Percentiles rank a stretch among this genome's conserved stretches.
Conservation (phyloP, 345 rosid genomes). For the Turnera subulata region DNA sequence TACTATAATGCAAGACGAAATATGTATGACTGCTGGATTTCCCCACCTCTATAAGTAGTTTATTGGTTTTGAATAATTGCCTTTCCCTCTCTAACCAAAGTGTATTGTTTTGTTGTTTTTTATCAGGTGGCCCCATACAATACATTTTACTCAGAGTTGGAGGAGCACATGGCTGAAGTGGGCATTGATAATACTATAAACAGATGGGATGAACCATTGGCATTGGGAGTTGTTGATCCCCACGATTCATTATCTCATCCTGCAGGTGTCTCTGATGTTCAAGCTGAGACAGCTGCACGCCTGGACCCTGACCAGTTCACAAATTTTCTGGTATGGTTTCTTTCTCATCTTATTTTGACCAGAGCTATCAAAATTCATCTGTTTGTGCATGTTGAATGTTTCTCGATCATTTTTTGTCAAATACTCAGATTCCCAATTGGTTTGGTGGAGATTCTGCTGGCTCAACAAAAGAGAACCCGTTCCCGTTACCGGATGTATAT, state of each 20-base stretch:
- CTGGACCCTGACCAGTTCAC: constrained; percentile 92
- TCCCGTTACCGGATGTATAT: constrained; percentile 73
- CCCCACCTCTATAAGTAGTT: too few relatives aligned
- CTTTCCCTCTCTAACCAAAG: too few relatives aligned
- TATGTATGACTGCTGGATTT: too few relatives aligned
- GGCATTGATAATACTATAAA: constrained; percentile 76
- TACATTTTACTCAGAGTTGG: constrained; percentile 83
- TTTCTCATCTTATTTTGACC: background rate
- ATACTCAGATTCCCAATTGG: constrained; percentile 88
- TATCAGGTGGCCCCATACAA: constrained; percentile 94
- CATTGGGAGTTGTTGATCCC: constrained; percentile 86
- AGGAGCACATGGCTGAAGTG: constrained; percentile 82
- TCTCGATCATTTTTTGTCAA: background rate
- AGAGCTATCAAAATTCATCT: background rate
- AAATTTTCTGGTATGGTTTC: constrained; percentile 68
- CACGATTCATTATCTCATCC: constrained; percentile 97
- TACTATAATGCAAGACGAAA: too few relatives aligned
- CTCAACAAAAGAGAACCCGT: constrained; percentile 79
- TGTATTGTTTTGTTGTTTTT: background rate
- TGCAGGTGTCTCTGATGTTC: constrained; percentile 93
- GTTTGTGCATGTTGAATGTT: background rate
- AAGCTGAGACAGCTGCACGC: constrained; percentile 75
- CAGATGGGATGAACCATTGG: constrained; percentile 87
- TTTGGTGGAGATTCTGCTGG: constrained; percentile 65
- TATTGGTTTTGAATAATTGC: too few relatives aligned